Base-by-base conservation (phyloP, 1,139 yeast species). In the Diutina catenulata region DNA sequence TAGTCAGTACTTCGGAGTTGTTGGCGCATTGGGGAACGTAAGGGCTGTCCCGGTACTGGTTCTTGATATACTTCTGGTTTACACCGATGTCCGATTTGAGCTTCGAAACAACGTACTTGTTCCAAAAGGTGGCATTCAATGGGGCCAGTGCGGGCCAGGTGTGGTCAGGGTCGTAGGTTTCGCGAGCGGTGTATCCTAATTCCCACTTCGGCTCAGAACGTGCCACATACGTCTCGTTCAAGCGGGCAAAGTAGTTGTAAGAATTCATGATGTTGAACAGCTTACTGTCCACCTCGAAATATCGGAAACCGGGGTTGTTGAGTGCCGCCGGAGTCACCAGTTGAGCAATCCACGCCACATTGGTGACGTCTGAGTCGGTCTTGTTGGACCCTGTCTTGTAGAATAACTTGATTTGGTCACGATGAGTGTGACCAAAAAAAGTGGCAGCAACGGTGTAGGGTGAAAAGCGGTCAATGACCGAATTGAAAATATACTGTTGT, bases 341-440 rank as follows among this genome's bases (percentile, higher is more conserved):
- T 45, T 76, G 86, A 1, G 71, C 65, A 39, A 79, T 68, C 80
- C 80, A 80, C 0, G 82, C 78, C 59, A 72, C 62, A 48, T 69
- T 68, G 23, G 76, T 47, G 3, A 72, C 74, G 36, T 64, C 64
- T 7, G 29, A 14, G 23, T 60, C 47, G 40, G 61, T 57, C 22
- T 60, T 47, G 40, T 61, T 57, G 21, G 67, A 53, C 4, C 67
- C 62, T n/a, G n/a, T n/a, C 19, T 67, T 53, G 48, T 76, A 77
- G 38, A 75, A 55, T 8, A 80, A 61, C 38, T 71, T 68, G 59
- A 77, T 78, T 53, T 78, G 80, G 54, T 80, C 88, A 47, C 63
- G 60, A 49, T 80, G 88, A 8, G 84, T 79, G 50, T 80, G 87
- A 19, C 86, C 88, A 51, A 68, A 77, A 58, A 80, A 80, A 13